Evolutionary conservation across 2,329 filamentous ascomycete genomes (phyloP), one percentile per base, ranked within the genome.

Genomic region (Trichoderma endophyticum): DNA sequence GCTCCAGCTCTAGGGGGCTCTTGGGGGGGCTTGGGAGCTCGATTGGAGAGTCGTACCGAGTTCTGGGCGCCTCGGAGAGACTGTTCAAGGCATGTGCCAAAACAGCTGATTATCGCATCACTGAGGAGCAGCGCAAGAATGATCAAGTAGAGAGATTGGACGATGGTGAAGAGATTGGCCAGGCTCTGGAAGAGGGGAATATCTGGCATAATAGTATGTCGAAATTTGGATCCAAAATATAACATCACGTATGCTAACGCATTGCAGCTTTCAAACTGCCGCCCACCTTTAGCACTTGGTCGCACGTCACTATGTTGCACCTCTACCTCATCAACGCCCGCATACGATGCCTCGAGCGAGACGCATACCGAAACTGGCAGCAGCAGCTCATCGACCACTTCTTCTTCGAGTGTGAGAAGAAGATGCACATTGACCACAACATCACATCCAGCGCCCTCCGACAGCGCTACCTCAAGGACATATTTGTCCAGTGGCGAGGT

Each of bases 281-380:
- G 36, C 93, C 94, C 1, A 98, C 94, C 0, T 99, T 99, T 82
- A 95, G 91, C 79, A 95, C 93, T 71, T 99, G 96, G 96, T 93
- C 94, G 24, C 95, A 98, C 82, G 91, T 98, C 59, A 96, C 95
- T 43, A 97, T 97, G 87, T 88, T 99, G 72, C 95, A 99, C 85
- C 92, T 99, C 88, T 98, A 97, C 85, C 88, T 98, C 72, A 83
- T 98, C 73, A 92, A 93, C 70, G 92, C 93, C 61, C 92, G 95
- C 71, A 85, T 98, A 77, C 92, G 96, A 75, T 91, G 91, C 81
- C 89, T 98, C 76, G 91, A 93, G 26, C 84, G 86, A 69, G 88
- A 91, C 26, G 86, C 88, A 75, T 90, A 92, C 76, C 87, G 89
- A 73, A 88, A 89, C 71, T 97, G 94, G 90, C 93, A 97, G 81